Evolutionary conservation across 2,329 filamentous ascomycete species (phyloP).

Genomic region (Furcasterigmium furcatum): DNA sequence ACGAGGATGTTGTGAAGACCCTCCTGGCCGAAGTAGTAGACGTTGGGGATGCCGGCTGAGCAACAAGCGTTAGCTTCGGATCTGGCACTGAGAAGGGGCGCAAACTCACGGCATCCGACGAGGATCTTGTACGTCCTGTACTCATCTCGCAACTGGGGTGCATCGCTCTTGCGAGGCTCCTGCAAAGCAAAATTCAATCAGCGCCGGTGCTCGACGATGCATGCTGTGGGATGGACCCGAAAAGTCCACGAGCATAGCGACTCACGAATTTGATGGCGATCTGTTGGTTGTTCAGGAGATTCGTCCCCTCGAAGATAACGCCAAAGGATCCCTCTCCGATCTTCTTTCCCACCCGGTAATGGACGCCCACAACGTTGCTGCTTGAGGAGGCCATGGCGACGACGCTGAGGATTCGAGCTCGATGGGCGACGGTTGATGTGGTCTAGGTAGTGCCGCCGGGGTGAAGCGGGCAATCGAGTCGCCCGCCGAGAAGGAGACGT

Average conservation of each 20-base stretch:
- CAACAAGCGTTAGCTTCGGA: constrained; percentile 7
- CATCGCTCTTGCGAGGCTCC: constrained; percentile 99
- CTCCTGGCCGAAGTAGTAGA: constrained; percentile 99
- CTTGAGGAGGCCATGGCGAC: constrained; percentile 77
- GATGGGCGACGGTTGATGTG: not conserved
- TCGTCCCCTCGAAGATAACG: constrained; percentile 98
- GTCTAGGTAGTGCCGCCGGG: too few relatives aligned
- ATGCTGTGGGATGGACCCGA: constrained; percentile 3
- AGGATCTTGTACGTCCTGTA: constrained; percentile 99
- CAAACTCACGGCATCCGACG: constrained; percentile 90
- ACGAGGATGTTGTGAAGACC: constrained; percentile 98
- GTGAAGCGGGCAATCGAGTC: too few relatives aligned
- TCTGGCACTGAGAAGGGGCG: not conserved
- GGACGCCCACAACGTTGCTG: constrained; percentile 96
- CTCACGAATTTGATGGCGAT: constrained; percentile 98
- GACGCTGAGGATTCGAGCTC: constrained; percentile 5
- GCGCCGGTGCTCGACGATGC: not conserved
- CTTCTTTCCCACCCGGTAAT: constrained; percentile 99
- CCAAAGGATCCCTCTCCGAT: constrained; percentile 98
- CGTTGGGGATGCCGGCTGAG: constrained; percentile 94
- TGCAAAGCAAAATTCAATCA: constrained; percentile 29
- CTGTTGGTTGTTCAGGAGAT: constrained; percentile 97
- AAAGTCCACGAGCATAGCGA: too few relatives aligned
- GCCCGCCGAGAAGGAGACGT: too few relatives aligned
- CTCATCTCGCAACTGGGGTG: constrained; percentile 94